Base-by-base conservation (phyloP, 192 early-diverging fungal species). In the Entrophospora sp. region DNA sequence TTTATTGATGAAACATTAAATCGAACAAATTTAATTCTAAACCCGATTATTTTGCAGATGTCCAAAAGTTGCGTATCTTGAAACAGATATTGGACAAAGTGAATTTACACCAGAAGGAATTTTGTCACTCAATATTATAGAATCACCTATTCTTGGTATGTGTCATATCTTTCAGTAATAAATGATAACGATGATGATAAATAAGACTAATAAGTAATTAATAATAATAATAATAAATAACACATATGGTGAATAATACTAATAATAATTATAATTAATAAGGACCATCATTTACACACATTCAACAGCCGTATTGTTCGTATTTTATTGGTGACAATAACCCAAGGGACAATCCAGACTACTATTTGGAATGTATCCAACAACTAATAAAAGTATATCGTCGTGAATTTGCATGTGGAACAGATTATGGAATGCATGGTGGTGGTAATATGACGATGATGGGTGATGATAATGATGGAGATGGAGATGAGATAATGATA, bases 31-130 rank as follows among this genome's bases (percentile, higher is more conserved):
- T n/a, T 34, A 69, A 66, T 31, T 66, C 16, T 40, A 64, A 44
- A 32, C 38, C 31, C 8, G 27, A 0, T 65, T 43, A 34, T 64
- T 56, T 18, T 45, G 46, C 44, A 90, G 81, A n/a, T 85, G 87
- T 66, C 73, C 74, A 2, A 73, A 77, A 28, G 79, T 94, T 22
- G 93, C 90, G 2, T 95, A 85, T 66, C 76, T 98, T 30, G 96
- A 98, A 61, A 89, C 89, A 16, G 96, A 98, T 71, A 58, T 96
- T 27, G 96, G 96, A 5, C 96, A 98, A 67, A 78, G 90, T 6
- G 94, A 96, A 74, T 87, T 96, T 36, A 83, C 91, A 1, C 87
- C 92, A 24, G 66, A 83, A 0, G 96, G 96, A 3, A 74, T 91
- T 5, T 74, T 93, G 3, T 85, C 92, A 0, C 75, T 98, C n/a